Percentiles rank a stretch among this genome's conserved stretches.
phyloP scores from a whole-genome alignment of 345 rosid species.

The Camelina laxa region DNA sequence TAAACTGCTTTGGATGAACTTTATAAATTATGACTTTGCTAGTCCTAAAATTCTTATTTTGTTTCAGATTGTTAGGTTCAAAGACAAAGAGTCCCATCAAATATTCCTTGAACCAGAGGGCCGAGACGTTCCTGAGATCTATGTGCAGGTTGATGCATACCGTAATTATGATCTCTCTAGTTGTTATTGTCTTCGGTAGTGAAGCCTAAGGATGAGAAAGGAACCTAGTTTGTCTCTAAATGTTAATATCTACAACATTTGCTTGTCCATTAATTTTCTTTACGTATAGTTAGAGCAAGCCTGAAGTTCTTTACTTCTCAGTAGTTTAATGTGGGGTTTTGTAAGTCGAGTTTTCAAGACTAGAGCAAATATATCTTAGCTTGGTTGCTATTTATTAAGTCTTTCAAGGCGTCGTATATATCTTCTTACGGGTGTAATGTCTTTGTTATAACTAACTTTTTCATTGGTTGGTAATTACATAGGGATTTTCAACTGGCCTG shows the following conservation, averaged over 20 bases:
- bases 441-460: conserved; percentile 20
- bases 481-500: conserved; percentile 98
- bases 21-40: neutral
- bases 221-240: conserved; percentile 2
- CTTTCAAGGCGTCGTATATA: conserved; percentile 4
- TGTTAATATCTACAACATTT: neutral
- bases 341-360: conserved; percentile 23
- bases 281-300: conserved; percentile 6
- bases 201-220: conserved; percentile 23
- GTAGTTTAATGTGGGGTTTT: conserved; percentile 2
- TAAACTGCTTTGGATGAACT: conserved; percentile 24
- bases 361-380: conserved; percentile 26
- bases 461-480: conserved; percentile 30
- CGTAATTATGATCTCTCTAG: conserved; percentile 27
- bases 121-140: conserved; percentile 90
- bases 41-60: conserved; percentile 4
- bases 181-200: conserved; percentile 1
- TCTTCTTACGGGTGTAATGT: conserved; percentile 7
- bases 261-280: conserved; percentile 13
- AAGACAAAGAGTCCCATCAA: conserved; percentile 97
- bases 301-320: conserved; percentile 20
- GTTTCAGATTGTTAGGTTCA: conserved; percentile 86
- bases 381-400: conserved; percentile 14
- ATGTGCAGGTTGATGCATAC: conserved; percentile 75
- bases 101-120: conserved; percentile 99